Percentiles rank a stretch among this genome's conserved stretches.
Evolutionary conservation across 2,329 filamentous ascomycete species (phyloP).

Genomic region (Scolecobasidium constrictum): DNA sequence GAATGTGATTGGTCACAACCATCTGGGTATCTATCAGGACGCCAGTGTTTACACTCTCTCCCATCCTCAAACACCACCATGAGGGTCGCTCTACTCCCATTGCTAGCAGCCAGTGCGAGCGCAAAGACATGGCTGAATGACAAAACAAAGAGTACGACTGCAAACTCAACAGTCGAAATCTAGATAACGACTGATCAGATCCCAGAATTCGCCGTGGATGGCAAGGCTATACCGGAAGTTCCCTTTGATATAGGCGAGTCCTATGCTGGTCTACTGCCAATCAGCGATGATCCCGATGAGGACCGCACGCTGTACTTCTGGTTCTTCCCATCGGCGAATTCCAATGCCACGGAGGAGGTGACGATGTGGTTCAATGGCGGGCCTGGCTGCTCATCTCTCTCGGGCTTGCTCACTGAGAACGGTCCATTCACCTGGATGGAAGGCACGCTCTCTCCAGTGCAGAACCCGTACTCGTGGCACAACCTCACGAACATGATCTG

Average conservation of each 20-base stretch:
- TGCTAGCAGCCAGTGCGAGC: no score
- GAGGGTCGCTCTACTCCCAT: no score
- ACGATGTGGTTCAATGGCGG: slow-evolving; percentile 37
- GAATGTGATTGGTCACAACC: no score
- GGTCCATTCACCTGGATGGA: slow-evolving; percentile 49
- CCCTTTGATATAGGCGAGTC: slow-evolving; percentile 57
- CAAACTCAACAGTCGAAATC: no score
- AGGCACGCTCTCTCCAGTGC: slow-evolving; percentile 54
- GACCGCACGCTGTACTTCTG: slow-evolving; percentile 49
- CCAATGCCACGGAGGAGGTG: slow-evolving; percentile 44
- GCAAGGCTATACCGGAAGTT: slow-evolving; percentile 55
- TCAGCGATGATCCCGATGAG: slow-evolving; percentile 39
- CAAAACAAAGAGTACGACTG: no score
- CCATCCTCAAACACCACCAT: no score
- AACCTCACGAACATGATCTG: slow-evolving; percentile 30
- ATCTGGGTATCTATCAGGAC: no score
- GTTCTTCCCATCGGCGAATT: slow-evolving; percentile 50
- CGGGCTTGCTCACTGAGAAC: slow-evolving; percentile 66
- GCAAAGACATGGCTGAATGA: no score
- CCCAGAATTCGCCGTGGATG: slow-evolving; percentile 55
- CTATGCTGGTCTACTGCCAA: slow-evolving; percentile 52
- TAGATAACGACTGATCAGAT: no score
- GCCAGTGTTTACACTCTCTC: no score
- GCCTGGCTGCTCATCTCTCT: slow-evolving; percentile 42
- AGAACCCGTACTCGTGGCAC: slow-evolving; percentile 61